Evolutionary conservation across 345 rosid species (phyloP).

Genomic region (Crucihimalaya himalaica): DNA sequence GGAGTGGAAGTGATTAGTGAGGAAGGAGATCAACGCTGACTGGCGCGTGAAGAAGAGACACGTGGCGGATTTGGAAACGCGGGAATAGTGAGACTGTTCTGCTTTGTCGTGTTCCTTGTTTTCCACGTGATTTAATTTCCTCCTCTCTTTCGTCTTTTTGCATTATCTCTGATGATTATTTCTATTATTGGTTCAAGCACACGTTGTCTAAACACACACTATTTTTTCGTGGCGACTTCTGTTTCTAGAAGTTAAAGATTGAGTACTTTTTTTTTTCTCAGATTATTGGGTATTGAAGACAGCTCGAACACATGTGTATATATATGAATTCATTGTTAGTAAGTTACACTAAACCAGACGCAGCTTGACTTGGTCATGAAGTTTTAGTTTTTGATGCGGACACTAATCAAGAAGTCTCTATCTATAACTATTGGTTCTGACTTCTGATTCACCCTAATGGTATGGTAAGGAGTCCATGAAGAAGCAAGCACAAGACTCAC

Average conservation of each 20-base stretch:
- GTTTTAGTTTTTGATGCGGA: neutral
- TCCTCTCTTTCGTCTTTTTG: conserved; percentile 1
- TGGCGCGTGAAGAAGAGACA: conserved; percentile 22
- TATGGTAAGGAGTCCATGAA: no score
- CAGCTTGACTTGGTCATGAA: neutral
- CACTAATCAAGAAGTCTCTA: neutral
- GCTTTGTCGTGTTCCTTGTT: conserved; percentile 22
- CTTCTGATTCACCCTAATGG: no score
- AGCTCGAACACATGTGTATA: neutral
- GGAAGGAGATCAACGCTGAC: conserved; percentile 25
- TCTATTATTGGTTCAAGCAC: conserved; percentile 25
- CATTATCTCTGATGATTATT: neutral
- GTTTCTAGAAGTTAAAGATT: conserved; percentile 11
- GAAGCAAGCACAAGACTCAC: no score
- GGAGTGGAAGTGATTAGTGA: conserved; percentile 25
- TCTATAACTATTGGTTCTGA: neutral
- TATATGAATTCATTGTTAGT: neutral
- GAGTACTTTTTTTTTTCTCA: neutral
- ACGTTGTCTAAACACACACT: neutral
- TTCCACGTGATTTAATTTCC: conserved; percentile 28
- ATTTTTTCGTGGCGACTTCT: neutral
- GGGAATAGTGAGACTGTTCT: conserved; percentile 17
- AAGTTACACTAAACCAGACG: neutral
- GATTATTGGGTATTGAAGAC: neutral
- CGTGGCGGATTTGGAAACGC: conserved; percentile 30